Conservation (phyloP, 331 rosid species). For the Rhamnella rubrinervis region DNA sequence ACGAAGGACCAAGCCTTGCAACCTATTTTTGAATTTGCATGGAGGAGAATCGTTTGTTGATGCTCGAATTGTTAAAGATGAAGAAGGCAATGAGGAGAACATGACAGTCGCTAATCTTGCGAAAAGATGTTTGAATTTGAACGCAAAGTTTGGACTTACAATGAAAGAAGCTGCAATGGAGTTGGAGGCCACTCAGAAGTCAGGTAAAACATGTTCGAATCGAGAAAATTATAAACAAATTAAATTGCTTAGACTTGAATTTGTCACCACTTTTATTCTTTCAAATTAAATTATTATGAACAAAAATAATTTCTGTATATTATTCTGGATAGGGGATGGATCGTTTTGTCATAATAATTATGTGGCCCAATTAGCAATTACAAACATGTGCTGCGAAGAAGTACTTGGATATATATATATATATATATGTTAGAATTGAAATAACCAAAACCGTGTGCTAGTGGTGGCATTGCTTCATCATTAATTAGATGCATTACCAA, state of each 20-base stretch:
- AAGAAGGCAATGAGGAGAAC: constrained; percentile 12
- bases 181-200: constrained; percentile 17
- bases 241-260: constrained; percentile 9
- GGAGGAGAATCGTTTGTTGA: constrained; percentile 11
- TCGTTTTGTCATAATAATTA: neutral
- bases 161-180: constrained; percentile 30
- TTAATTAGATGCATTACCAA: no score
- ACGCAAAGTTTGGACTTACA: constrained; percentile 32
- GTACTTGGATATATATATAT: no score
- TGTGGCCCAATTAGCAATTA: neutral
- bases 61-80: neutral
- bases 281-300: no score
- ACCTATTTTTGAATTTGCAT: constrained; percentile 1
- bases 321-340: no score
- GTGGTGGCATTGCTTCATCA: no score
- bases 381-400: no score
- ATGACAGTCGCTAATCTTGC: constrained; percentile 8
- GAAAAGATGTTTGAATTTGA: constrained; percentile 24
- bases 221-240: constrained; percentile 11
- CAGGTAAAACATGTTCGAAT: neutral
- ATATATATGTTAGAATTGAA: no score
- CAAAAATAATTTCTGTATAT: no score
- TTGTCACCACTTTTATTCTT: constrained; percentile 5
- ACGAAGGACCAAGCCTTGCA: constrained; percentile 2
- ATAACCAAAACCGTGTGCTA: no score